Percentiles rank a stretch among this genome's conserved stretches.
Conservation (phyloP, 805 yeast genomes). For the Starmerella lactis-condensi region DNA sequence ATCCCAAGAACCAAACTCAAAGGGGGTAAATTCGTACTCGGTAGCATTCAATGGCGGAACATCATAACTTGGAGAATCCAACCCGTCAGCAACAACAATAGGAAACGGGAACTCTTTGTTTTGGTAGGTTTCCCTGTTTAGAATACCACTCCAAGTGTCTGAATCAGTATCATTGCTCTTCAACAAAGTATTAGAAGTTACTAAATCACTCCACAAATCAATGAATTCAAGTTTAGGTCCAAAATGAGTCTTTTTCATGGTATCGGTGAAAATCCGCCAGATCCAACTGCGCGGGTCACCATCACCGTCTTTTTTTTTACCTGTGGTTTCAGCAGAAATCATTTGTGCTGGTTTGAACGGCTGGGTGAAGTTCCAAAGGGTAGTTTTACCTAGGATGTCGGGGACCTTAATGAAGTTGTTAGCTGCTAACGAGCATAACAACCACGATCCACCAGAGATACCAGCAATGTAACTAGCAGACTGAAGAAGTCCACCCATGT, state of each 20-base stretch:
- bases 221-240: constrained; percentile 53
- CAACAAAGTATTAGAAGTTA: not conserved
- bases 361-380: constrained; percentile 51
- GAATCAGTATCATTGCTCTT: too few species aligned
- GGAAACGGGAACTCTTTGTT: constrained; percentile 78
- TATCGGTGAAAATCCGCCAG: constrained; percentile 25
- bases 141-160: too few species aligned
- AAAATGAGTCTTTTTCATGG: constrained; percentile 38
- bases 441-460: constrained; percentile 74
- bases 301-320: too few species aligned
- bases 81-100: constrained; percentile 32
- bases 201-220: constrained; percentile 69
- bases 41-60: constrained; percentile 53
- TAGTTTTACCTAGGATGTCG: constrained; percentile 30
- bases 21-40: constrained; percentile 34
- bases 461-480: constrained; percentile 55
- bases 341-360: constrained; percentile 44
- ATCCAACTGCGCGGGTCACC: constrained; percentile 34
- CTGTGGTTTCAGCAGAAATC: too few species aligned
- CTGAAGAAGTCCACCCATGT: constrained; percentile 59
- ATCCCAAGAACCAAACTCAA: constrained; percentile 78
- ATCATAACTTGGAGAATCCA: too few species aligned
- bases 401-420: constrained; percentile 61
- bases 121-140: too few species aligned
- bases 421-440: constrained; percentile 45